Percentiles rank a stretch among this genome's conserved stretches.
Conservation (phyloP, 2,329 filamentous ascomycete species). For the Calonectria montana region DNA sequence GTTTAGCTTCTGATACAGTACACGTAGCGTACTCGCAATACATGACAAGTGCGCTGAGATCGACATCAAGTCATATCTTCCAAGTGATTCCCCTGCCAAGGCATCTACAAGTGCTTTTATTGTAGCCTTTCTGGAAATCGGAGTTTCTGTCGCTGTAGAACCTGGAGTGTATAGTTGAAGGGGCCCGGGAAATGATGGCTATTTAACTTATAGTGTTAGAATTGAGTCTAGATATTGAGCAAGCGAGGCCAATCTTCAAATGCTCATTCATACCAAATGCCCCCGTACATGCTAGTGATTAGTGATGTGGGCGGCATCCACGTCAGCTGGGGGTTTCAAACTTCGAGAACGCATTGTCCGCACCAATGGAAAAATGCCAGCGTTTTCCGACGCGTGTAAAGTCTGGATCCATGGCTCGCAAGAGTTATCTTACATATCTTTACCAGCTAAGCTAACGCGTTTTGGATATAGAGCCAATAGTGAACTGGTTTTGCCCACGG, state of each 20-base stretch:
- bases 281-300: neutral
- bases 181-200: neutral
- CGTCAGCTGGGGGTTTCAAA: conserved; percentile 1
- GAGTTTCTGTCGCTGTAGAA: neutral
- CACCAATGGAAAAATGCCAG: conserved; percentile 14
- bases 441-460: conserved; percentile 30
- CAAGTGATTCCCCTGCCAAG: neutral
- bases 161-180: neutral
- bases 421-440: conserved; percentile 24
- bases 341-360: neutral
- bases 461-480: conserved; percentile 21
- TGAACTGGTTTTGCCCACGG: conserved; percentile 28
- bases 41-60: neutral
- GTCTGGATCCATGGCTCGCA: conserved; percentile 29
- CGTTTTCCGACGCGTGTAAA: conserved; percentile 30
- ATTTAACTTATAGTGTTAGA: neutral
- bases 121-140: neutral
- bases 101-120: neutral
- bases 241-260: neutral
- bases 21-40: neutral
- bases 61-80: neutral
- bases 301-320: neutral
- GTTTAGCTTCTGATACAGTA: neutral
- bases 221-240: neutral
- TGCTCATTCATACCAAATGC: neutral